Base-by-base conservation (phyloP, 768 basidiomycete genomes). In the Phanerochaete sordida region DNA sequence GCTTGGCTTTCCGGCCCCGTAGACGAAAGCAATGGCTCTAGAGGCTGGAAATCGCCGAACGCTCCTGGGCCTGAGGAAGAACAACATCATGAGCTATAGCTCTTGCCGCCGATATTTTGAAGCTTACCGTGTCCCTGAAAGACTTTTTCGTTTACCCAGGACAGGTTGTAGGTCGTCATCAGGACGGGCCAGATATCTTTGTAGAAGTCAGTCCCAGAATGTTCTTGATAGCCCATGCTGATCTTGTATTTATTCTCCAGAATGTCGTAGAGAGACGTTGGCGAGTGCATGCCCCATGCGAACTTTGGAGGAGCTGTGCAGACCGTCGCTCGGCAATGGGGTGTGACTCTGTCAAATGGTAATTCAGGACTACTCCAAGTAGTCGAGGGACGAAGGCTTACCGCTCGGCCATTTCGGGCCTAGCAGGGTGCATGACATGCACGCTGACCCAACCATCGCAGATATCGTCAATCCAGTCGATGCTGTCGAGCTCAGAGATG, bases 381-480 rank as follows among this genome's bases (percentile, higher is more conserved):
- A 35, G 13, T 7, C 6, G 33, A 35, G 13, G 13, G 13, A 35
- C 33, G 33, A 13, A 35, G 33, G 13, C 33, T 35, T n/a, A n/a
- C n/a, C 33, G 13, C 33, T 35, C 13, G 33, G 7, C 13, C 27
- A 24, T 21, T 43, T 45, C 16, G 26, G 39, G 24, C 2, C 23
- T 27, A 21, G 31, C 44, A n/a, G 45, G 31, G 45, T 65, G 59
- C 9, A 43, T 64, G 33, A 71, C 67, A 19, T 54, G 37, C 9
- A 71, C 74, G 2, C 62, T 48, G 30, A 75, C 65, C 62, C 67
- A 69, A 1, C 75, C 74, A 46, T 76, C 75, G 47, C 66, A 73
- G 8, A 65, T 70, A 46, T 70, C 70, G 54, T 76, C 75, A 45
- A 73, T 58, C 75, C 74, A 75, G 61, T 74, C 70, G 28, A 65